Evolutionary conservation across 2,329 filamentous ascomycete species (phyloP), one percentile per base, ranked within the genome.

Genomic region (Aspergillus calidoustus): DNA sequence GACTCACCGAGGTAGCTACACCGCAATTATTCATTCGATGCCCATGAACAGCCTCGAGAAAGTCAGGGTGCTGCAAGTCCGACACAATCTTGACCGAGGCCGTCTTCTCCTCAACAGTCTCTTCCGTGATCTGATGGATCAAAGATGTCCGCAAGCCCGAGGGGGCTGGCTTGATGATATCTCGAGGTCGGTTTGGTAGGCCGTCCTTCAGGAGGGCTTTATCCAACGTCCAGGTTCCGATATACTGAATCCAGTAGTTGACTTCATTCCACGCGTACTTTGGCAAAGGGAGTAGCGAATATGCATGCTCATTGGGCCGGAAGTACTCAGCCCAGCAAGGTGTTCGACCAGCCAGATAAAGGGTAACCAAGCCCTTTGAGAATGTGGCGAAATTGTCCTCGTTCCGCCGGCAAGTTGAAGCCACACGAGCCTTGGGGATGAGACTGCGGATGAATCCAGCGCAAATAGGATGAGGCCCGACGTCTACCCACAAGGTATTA

Each of bases 391-490:
- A 91, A 28, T 85, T 80, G 61, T 85, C 79, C 70, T 90, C 87
- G 50, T 82, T 84, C 59, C 87, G 86, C 43, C 86, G 87, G 15
- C 91, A 80, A 3, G 88, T 87, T 3, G 87, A 83, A 15, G 85
- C 82, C 15, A 85, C 84, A 46, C 84, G 80, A 8, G 81, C 77
- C 7, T 78, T 76, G 25, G 84, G 84, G 58, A 90, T 82, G 4
- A 85, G 86, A 19, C 86, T 84, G 79, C 89, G 89, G 65, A 91
- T 83, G 83, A 92, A 88, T 60, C 84, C 84, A 48, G 84, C 83
- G 74, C 86, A 90, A n/a, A 92, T 85, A 0, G 89, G 89, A 70
- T 91, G 88, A 38, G 90, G 89, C 23, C 90, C 90, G 64, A 92
- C 78, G 74, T 93, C 90, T 60, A 93, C 79, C 85, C 87, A 92